Base-by-base conservation (phyloP, 495 filamentous ascomycete species). In the Penicillium cinerascens region DNA sequence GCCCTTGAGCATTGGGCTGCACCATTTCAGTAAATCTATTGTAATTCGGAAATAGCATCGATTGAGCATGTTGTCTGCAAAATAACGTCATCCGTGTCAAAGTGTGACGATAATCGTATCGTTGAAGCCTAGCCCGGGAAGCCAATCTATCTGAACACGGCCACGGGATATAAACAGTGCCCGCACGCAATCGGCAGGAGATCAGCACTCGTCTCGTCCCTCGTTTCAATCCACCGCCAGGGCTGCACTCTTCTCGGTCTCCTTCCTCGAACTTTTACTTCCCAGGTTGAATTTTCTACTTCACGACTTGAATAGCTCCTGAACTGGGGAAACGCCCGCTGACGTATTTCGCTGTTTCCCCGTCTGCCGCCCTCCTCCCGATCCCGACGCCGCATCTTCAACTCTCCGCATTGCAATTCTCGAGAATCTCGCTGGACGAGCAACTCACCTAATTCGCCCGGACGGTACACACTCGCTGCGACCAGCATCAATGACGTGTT, bases 321-420 rank as follows among this genome's bases (percentile, higher is more conserved):
- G 17, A 25, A 17, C 29, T 18, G 13, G 21, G n/a, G 16, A 42
- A 42, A 8, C 8, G 8, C 23, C 29, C 29, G 42, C 45, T 58
- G 51, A 54, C 50, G 51, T 54, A 45, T 50, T 46, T 22, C 16
- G 20, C 25, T 17, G 11, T 41, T 27, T 45, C n/a, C n/a, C n/a
- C n/a, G n/a, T n/a, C 42, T 21, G 42, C 45, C 50, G 41, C 37
- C 29, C 36, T 26, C 38, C 38, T 16, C n/a, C 26, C 17, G 20
- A 39, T 11, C 9, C 13, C 15, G 2, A 47, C 16, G 20, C 9
- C 27, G 13, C 44, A 21, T 13, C 36, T n/a, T 48, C 22, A 5
- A 39, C n/a, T 10, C 16, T 2, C 39, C 29, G 20, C 25, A n/a
- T 6, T 4, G 35, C n/a, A 39, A 11, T 2, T 7, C 37, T 7